Conservation (phyloP, 352 stramenopile species). For the Phytophthora agathidicida region DNA sequence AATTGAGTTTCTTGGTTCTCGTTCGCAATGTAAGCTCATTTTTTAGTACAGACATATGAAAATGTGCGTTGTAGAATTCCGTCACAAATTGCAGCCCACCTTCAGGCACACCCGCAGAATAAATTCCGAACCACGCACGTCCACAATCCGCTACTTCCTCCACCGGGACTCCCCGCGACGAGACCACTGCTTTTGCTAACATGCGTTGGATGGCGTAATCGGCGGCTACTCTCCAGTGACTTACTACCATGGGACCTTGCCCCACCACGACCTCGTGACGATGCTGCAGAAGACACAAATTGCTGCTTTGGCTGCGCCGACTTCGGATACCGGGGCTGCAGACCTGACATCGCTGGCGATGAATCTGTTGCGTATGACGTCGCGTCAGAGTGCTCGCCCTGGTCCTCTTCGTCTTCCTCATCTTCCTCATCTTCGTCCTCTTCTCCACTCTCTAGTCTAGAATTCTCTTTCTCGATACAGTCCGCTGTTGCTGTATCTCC, state of each 20-base stretch:
- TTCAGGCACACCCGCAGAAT: slow-evolving; percentile 35
- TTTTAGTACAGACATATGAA: too few relatives aligned
- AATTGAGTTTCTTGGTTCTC: too few relatives aligned
- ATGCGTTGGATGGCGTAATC: slow-evolving; percentile 27
- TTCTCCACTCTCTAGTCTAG: slow-evolving; percentile 23
- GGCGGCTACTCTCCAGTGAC: slow-evolving; percentile 12
- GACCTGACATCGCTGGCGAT: slow-evolving; percentile 26
- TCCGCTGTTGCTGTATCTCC: slow-evolving; percentile 46
- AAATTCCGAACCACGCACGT: slow-evolving; percentile 30
- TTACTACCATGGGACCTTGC: slow-evolving; percentile 9
- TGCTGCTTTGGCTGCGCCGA: slow-evolving; percentile 22
- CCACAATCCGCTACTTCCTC: slow-evolving; percentile 23
- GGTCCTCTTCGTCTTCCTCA: slow-evolving; percentile 29
- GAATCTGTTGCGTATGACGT: slow-evolving; percentile 36
- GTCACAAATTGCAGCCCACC: too few relatives aligned
- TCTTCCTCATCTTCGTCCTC: slow-evolving; percentile 38
- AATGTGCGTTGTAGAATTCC: too few relatives aligned
- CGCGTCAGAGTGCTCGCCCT: slow-evolving; percentile 29
- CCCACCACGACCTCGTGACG: slow-evolving; percentile 16
- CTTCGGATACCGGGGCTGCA: slow-evolving; percentile 24
- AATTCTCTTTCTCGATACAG: slow-evolving; percentile 30
- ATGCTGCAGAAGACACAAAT: slow-evolving; percentile 9
- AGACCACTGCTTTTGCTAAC: slow-evolving; percentile 20
- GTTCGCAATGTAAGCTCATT: too few relatives aligned
- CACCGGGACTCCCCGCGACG: slow-evolving; percentile 13